Evolutionary conservation across 2,329 filamentous ascomycete genomes (phyloP), one percentile per base, ranked within the genome.

Genomic region (Clonostachys rosea): DNA sequence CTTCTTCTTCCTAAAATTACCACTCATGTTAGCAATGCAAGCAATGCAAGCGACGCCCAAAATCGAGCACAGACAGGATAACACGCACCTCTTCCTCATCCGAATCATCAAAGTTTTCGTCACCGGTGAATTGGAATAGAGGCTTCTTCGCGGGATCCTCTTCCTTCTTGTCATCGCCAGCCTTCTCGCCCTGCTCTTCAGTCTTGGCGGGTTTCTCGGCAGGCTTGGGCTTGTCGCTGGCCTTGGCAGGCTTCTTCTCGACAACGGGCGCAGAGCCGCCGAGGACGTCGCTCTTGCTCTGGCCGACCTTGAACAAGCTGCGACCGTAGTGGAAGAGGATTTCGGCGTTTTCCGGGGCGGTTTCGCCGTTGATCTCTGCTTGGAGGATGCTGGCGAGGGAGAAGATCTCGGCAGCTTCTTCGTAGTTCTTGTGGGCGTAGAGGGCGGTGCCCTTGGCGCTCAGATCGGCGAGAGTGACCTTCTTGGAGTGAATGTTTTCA

Each of bases 291-390:
- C 91, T 96, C 68, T 95, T 96, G 65, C 83, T 86, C 64, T 97
- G 88, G 33, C 91, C 94, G 50, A 97, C 87, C 65, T 91, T 91
- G 76, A 95, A 97, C 17, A 99, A 74, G 48, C 90, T 90, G 62
- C 92, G 89, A 13, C 94, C 94, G 68, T 99, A 99, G 53, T 91
- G 81, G 67, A 95, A 99, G 17, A 97, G 81, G 42, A 99, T 81
- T 63, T 97, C 92, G 44, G 91, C 92, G 59, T 99, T 99, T 49
- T 90, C 85, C 5, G 89, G 83, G 14, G 84, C 84, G 78, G 95
- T 88, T 69, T 97, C 94, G 65, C 92, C 94, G 65, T 96, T 94
- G 64, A 96, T 75, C 64, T 89, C 83, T 49, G 89, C 89, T 69
- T 99, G 94, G 51, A 96, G 79, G 65, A 95, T 89, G 47, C 89